Percentiles rank a stretch among this genome's conserved stretches.
Evolutionary conservation across 805 yeast genomes (phyloP).

Genomic region (Ogataea salicorniae): DNA sequence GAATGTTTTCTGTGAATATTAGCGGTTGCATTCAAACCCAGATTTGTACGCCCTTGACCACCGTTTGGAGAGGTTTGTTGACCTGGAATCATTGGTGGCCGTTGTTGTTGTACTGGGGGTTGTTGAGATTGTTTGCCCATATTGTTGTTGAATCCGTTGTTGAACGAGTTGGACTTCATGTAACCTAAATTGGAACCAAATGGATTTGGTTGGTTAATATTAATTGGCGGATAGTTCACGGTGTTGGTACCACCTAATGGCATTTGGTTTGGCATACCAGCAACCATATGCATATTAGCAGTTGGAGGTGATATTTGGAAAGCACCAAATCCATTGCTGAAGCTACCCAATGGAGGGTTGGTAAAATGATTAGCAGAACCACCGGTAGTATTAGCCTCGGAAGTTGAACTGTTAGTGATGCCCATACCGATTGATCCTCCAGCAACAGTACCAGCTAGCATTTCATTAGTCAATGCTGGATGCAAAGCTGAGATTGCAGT

Average conservation of each 20-base stretch:
- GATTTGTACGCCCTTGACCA: slow-evolving; percentile 10
- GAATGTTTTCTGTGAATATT: slow-evolving; percentile 32
- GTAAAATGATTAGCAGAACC: background rate
- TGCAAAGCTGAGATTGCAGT: slow-evolving; percentile 20
- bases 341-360: background rate
- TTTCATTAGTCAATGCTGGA: slow-evolving; percentile 23
- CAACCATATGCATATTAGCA: slow-evolving; percentile 2
- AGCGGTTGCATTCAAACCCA: slow-evolving; percentile 27
- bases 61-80: slow-evolving; percentile 1
- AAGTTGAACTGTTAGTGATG: slow-evolving; percentile 7
- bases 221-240: slow-evolving; percentile 1
- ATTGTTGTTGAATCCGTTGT: background rate
- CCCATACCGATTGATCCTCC: slow-evolving; percentile 29
- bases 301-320: slow-evolving; percentile 4
- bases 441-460: slow-evolving; percentile 23
- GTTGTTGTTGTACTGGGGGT: slow-evolving; percentile 3
- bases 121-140: background rate
- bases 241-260: slow-evolving; percentile 1
- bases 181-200: slow-evolving; percentile 3
- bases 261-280: background rate
- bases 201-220: slow-evolving; percentile 1
- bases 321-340: background rate
- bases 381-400: background rate
- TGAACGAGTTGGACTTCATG: slow-evolving; percentile 9
- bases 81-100: background rate